A percentile compares a stretch with the other conserved stretches of the same genome.
Conservation (phyloP, 73 alveolate species). For the Paraurostyla sp. region DNA sequence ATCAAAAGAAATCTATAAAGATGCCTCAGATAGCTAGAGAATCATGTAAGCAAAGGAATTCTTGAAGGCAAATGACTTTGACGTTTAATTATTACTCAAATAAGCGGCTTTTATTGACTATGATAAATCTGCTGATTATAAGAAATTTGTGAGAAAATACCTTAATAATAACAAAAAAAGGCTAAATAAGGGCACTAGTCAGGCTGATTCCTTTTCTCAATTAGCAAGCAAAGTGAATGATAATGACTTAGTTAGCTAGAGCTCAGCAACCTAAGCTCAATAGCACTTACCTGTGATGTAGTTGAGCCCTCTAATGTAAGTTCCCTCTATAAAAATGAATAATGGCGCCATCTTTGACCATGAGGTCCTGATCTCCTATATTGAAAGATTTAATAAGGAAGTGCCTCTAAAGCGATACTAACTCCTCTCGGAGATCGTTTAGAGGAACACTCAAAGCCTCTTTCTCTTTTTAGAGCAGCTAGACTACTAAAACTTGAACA, state of each 20-base stretch:
- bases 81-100: not conserved
- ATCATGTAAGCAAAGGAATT: not conserved
- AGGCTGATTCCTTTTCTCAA: not conserved
- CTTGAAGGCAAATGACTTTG: not conserved
- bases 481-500: not conserved
- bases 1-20: not conserved
- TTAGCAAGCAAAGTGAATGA: not conserved
- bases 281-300: too few relatives aligned
- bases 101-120: not conserved
- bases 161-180: not conserved
- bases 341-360: not conserved
- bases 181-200: not conserved
- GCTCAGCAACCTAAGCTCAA: not conserved
- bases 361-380: not conserved
- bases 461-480: not conserved
- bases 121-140: not conserved
- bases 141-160: not conserved
- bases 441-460: not conserved
- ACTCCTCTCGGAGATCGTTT: not conserved
- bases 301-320: not conserved
- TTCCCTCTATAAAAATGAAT: not conserved
- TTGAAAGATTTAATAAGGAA: not conserved
- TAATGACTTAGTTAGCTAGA: not conserved
- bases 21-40: not conserved
- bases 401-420: not conserved